phyloP scores from a whole-genome alignment of 2,329 filamentous ascomycete genomes.

The Rosellinia necatrix region DNA sequence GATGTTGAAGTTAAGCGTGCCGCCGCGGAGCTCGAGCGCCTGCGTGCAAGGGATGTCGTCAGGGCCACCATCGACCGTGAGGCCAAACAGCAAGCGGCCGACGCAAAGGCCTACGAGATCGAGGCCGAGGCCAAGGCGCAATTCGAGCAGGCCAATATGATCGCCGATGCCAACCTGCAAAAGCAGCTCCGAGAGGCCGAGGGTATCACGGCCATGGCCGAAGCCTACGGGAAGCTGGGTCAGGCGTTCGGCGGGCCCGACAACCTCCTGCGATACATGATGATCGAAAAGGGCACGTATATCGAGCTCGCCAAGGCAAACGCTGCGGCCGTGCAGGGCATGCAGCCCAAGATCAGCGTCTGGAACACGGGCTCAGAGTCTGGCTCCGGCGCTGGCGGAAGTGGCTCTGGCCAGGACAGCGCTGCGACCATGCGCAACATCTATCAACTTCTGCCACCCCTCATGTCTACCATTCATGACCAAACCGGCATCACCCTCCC shows the following conservation, averaged over 20 bases:
- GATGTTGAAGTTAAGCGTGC: slow-evolving; percentile 79
- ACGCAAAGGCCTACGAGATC: slow-evolving; percentile 67
- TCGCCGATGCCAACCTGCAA: slow-evolving; percentile 60
- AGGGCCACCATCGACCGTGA: slow-evolving; percentile 74
- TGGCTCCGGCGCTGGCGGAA: slow-evolving; percentile 45
- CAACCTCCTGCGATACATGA: slow-evolving; percentile 81
- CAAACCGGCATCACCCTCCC: slow-evolving; percentile 85
- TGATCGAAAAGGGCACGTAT: slow-evolving; percentile 84
- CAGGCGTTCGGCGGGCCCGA: slow-evolving; percentile 77
- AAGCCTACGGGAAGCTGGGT: slow-evolving; percentile 75
- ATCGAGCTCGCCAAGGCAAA: slow-evolving; percentile 79
- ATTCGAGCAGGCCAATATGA: slow-evolving; percentile 52
- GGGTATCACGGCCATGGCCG: slow-evolving; percentile 76
- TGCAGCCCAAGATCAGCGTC: slow-evolving; percentile 87
- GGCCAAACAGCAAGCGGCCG: slow-evolving; percentile 69
- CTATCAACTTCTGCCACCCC: slow-evolving; percentile 81
- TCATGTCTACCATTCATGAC: slow-evolving; percentile 84
- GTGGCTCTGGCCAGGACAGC: slow-evolving; percentile 55
- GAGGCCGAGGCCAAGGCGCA: slow-evolving; percentile 63
- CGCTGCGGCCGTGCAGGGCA: slow-evolving; percentile 72
- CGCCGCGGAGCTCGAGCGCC: slow-evolving; percentile 77
- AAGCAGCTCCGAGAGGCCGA: slow-evolving; percentile 74
- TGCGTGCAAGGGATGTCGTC: slow-evolving; percentile 77
- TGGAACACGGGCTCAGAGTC: slow-evolving; percentile 77
- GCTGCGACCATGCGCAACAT: slow-evolving; percentile 74